Base-by-base conservation (phyloP, 2,329 filamentous ascomycete species). In the Penicillium psychrosexuale region DNA sequence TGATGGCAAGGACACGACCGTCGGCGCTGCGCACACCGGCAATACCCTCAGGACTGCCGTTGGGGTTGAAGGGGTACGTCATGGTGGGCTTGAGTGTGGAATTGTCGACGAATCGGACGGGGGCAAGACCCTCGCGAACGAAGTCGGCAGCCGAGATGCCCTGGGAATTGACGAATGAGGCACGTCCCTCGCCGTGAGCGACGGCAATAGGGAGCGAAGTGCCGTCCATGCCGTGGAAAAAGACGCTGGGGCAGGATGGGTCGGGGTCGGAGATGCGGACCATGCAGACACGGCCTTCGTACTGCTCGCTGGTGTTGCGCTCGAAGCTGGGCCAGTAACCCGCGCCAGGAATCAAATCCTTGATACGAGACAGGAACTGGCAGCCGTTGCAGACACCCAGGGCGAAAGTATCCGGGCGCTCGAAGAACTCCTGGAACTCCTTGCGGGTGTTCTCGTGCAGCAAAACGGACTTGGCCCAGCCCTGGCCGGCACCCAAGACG, bases 361-460 rank as follows among this genome's bases (percentile, higher is more conserved):
- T 90, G 38, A 95, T 78, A 47, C 91, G 85, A 6, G 88, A 89
- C 38, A 97, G 79, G 84, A 97, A 96, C 75, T 99, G 94, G 71
- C 94, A 97, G 47, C 94, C 94, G 72, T 99, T 99, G 82, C 94
- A 97, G 33, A 97, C 91, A 65, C 94, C 94, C 0, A 99, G 82
- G 0, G 91, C 82, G 74, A 99, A 97, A 0, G 94, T 97, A 70
- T 97, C 91, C 5, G 86, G 83, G 30, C 94, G 85, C 62, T 86
- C 82, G 77, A 97, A 97, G 82, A 97, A 97, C 46, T 78, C 75
- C 66, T 88, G 79, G 76, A 97, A 97, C 64, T 93, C 89, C 54
- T 82, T 80, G 39, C 91, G 85, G 39, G 87, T 87, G 54, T 87
- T 78, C 24, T 82, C 83, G 75, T 97, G 91, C 72, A 95, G 83